Evolutionary conservation across 2,329 filamentous ascomycete species (phyloP), one percentile per base, ranked within the genome.

Genomic region (Didymella segeticola): DNA sequence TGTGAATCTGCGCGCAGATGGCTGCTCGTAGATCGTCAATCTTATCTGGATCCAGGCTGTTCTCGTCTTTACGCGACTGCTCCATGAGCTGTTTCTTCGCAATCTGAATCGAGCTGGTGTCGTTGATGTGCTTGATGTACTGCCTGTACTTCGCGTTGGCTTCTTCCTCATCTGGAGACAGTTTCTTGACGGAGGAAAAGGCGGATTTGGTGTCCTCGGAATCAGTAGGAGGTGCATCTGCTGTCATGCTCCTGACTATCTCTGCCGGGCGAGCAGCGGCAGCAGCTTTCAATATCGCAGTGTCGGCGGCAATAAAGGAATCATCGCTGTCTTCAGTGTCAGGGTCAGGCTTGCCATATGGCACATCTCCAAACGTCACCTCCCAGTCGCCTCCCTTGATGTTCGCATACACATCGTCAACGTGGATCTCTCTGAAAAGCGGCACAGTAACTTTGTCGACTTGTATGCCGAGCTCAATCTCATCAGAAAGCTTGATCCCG

Each of bases 391-490:
- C 79, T 19, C 80, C 81, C 63, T 84, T 84, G 41, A 83, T 64
- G 61, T 82, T 83, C n/a, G 76, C 79, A 61, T 79, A 83, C 10
- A 82, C 79, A 55, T 84, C 79, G 4, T 78, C 78, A 27, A 84
- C 75, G n/a, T 79, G 75, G 27, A 83, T 80, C 5, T 75, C 70
- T 31, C 82, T 70, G 57, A 83, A 82, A 0, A 84, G 67, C 2
- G 69, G 70, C 17, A 83, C 76, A 5, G 69, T 74, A 2, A 82
- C 79, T 51, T 79, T 75, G 42, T 83, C 81, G 2, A 74, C 76
- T 53, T 79, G 78, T 38, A 83, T 78, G 0, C 80, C 79, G 12
- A 84, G 64, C 62, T 84, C 82, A 52, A 83, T 79, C 41, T 83
- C 81, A 36, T 81, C 77, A 6, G 77, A 76, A 4, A 83, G 64